A percentile compares a stretch with the other conserved stretches of the same genome.
These are phyloP conservation scores for Hemerocallis citrina DNA, from an alignment of 106 monocot species.

Conservation along the genomic window DNA sequence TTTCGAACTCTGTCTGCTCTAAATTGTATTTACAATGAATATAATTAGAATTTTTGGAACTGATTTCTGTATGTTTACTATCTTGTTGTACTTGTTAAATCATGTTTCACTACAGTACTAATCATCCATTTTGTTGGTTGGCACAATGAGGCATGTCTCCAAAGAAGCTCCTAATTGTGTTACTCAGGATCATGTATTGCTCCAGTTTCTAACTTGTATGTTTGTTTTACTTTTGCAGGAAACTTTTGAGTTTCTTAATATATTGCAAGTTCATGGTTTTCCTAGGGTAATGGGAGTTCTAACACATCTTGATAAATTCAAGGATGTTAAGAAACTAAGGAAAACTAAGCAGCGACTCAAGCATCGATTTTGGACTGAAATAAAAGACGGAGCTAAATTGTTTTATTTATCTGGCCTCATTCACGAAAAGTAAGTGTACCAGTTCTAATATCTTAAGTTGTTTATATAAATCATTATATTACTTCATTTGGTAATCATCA, in stretches of 20 bases:
- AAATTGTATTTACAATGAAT: too few species aligned
- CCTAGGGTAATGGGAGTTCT: constrained; percentile 97
- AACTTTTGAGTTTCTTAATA: constrained; percentile 99
- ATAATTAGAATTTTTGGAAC: too few species aligned
- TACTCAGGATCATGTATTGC: too few species aligned
- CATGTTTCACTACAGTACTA: not conserved
- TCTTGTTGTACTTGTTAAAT: not conserved
- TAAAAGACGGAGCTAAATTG: constrained; percentile 74
- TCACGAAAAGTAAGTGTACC: constrained; percentile 73
- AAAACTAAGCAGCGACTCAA: constrained; percentile 94
- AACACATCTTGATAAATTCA: constrained; percentile 95
- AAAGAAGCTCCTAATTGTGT: too few species aligned
- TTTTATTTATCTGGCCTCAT: constrained; percentile 96
- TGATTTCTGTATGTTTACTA: not conserved
- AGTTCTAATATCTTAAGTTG: not conserved
- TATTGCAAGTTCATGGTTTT: constrained; percentile 91
- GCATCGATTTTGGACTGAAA: constrained; percentile 97
- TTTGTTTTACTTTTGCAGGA: constrained; percentile 49
- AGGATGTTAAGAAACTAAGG: constrained; percentile 88
- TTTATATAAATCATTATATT: not conserved
- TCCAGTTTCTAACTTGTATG: too few species aligned
- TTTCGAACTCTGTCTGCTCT: too few species aligned
- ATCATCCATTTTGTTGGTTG: not conserved
- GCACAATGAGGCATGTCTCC: not conserved
- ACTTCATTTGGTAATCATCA: not conserved